These are phyloP conservation scores for Suhomyces anneliseae DNA, from an alignment of 1,139 yeast species.

Conservation along the genomic window DNA sequence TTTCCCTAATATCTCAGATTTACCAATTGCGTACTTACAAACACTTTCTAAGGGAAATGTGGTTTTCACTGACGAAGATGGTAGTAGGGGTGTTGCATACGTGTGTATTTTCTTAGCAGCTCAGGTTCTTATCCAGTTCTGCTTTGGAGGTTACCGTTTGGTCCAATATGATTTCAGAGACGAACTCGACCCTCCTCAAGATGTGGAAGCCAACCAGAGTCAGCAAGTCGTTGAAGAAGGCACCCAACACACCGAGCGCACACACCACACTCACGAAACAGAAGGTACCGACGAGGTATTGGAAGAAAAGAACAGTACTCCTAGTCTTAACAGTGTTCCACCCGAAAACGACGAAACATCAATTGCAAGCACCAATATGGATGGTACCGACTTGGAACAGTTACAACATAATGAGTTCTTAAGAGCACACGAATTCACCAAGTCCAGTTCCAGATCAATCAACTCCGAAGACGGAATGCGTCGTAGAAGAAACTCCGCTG, in stretches of 20 bases:
- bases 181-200: slow-evolving; percentile 17
- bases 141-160: slow-evolving; percentile 69
- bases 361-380: slow-evolving; percentile 4
- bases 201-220: too few relatives aligned
- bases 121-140: slow-evolving; percentile 70
- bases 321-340: neutral
- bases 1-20: slow-evolving; percentile 72
- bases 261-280: too few relatives aligned
- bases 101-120: slow-evolving; percentile 76
- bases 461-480: slow-evolving; percentile 3
- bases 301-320: neutral
- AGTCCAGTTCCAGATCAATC: slow-evolving; percentile 8
- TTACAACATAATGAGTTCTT: slow-evolving; percentile 23
- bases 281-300: neutral
- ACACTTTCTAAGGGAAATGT: slow-evolving; percentile 68
- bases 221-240: too few relatives aligned
- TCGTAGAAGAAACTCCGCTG: slow-evolving; percentile 6
- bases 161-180: slow-evolving; percentile 69
- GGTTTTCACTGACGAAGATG: slow-evolving; percentile 55
- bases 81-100: slow-evolving; percentile 81
- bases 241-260: too few relatives aligned
- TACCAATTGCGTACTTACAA: slow-evolving; percentile 87
- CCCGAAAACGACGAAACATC: slow-evolving; percentile 5
- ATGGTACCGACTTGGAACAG: slow-evolving; percentile 5
- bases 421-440: slow-evolving; percentile 16